These are phyloP conservation scores for Astraeus odoratus DNA, from an alignment of 768 basidiomycete species.

Conservation along the genomic window DNA sequence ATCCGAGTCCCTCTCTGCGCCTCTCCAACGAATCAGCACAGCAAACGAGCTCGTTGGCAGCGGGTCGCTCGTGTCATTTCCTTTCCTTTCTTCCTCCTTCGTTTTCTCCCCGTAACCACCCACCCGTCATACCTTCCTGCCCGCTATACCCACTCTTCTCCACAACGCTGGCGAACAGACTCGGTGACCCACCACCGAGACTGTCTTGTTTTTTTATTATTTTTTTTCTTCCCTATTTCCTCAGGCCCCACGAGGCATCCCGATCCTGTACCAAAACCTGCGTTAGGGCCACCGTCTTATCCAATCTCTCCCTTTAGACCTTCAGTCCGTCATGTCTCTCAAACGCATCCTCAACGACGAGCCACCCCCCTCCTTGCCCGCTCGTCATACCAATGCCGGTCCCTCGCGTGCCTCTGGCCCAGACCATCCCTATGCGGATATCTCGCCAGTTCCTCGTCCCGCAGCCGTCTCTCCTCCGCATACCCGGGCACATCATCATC, in stretches of 20 bases:
- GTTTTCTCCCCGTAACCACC: neutral
- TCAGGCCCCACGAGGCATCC: constrained; percentile 32
- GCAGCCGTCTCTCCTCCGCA: constrained; percentile 14
- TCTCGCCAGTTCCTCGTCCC: constrained; percentile 16
- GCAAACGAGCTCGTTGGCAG: constrained; percentile 10
- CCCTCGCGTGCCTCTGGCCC: constrained; percentile 14
- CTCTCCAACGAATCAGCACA: constrained; percentile 15
- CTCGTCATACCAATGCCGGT: constrained; percentile 22
- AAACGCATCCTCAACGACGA: constrained; percentile 77
- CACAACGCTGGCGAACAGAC: too few species aligned
- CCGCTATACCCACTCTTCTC: neutral
- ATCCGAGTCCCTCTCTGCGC: constrained; percentile 16
- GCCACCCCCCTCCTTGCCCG: constrained; percentile 33
- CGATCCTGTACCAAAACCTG: constrained; percentile 3
- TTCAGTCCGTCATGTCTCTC: constrained; percentile 53
- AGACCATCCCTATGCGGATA: constrained; percentile 18
- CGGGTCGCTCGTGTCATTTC: too few species aligned
- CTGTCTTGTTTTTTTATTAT: constrained; percentile 3
- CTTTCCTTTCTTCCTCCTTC: constrained; percentile 2
- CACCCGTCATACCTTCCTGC: neutral
- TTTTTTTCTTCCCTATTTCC: too few species aligned
- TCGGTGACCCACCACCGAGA: neutral
- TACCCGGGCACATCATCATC: constrained; percentile 21
- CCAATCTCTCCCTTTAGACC: constrained; percentile 5
- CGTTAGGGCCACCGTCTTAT: constrained; percentile 9